phyloP scores from a whole-genome alignment of 2,329 filamentous ascomycete genomes.

The Colletotrichum falcatum region DNA sequence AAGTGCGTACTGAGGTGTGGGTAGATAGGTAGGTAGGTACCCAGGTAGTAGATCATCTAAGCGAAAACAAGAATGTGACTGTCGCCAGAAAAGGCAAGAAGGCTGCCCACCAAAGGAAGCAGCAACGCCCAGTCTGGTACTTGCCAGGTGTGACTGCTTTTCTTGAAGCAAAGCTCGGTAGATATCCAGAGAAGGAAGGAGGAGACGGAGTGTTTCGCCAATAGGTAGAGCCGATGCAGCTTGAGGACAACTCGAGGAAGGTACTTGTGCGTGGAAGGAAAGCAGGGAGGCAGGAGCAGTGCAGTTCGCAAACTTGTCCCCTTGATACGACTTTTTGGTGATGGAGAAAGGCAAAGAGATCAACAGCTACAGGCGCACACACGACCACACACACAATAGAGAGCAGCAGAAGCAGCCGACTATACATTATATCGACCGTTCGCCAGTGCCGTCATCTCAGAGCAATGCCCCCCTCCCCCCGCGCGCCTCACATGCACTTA shows the following conservation, averaged over 20 bases:
- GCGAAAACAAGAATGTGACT: background rate
- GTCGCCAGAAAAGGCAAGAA: background rate
- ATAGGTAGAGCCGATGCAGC: background rate
- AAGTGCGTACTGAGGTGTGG: background rate
- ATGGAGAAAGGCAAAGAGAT: conserved; percentile 1
- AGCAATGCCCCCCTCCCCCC: background rate
- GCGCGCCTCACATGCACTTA: conserved; percentile 40
- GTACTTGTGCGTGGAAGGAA: background rate
- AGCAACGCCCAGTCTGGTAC: conserved; percentile 5
- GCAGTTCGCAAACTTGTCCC: background rate
- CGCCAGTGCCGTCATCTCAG: background rate
- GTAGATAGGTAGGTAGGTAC: background rate
- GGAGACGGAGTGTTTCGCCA: conserved; percentile 5
- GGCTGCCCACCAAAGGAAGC: background rate
- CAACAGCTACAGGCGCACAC: background rate
- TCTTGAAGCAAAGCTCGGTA: background rate
- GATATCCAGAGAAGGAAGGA: background rate
- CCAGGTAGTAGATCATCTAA: background rate
- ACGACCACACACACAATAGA: background rate
- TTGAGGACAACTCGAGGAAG: background rate
- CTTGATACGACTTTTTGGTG: background rate
- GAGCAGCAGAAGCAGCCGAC: conserved; percentile 8
- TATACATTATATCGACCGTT: conserved; percentile 26
- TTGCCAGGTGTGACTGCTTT: conserved; percentile 3
- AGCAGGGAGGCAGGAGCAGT: background rate